Conservation (phyloP, 2,329 filamentous ascomycete species). For the Chrysoporthe cubensis region DNA sequence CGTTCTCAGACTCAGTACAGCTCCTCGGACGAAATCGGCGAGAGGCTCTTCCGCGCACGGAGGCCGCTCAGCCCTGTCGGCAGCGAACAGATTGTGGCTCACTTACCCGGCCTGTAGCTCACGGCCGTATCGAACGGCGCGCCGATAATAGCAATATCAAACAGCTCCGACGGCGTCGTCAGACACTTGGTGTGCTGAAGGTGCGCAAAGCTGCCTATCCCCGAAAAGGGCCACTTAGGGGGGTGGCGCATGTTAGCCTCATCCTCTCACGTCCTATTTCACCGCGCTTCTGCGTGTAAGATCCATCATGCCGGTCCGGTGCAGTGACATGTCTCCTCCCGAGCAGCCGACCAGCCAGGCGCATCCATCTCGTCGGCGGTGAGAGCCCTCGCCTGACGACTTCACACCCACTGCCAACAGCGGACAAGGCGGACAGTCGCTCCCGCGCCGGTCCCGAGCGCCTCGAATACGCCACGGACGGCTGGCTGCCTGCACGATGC, state of each 20-base stretch:
- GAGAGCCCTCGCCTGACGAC: background rate
- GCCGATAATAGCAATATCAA: constrained; percentile 74
- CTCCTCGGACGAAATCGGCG: background rate
- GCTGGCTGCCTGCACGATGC: background rate
- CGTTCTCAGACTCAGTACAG: background rate
- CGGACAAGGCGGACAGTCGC: background rate
- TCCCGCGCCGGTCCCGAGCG: no score
- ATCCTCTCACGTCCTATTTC: no score
- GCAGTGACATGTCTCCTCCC: background rate
- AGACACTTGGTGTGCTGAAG: constrained; percentile 71
- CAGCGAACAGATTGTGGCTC: background rate
- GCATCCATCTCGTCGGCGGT: constrained; percentile 6
- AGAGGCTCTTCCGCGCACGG: no score
- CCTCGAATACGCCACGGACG: background rate
- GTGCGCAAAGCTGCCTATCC: constrained; percentile 77
- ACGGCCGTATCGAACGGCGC: constrained; percentile 77
- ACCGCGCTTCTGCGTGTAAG: background rate
- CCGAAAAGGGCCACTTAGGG: constrained; percentile 65
- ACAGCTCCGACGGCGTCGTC: constrained; percentile 64
- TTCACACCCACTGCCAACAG: background rate
- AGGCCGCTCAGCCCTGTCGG: background rate
- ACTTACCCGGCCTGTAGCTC: constrained; percentile 67
- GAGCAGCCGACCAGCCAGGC: background rate
- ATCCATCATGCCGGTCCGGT: background rate
- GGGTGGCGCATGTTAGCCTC: constrained; percentile 7